A percentile compares a stretch with the other conserved stretches of the same genome.
These are phyloP conservation scores for Paecilomyces sp. DNA, from an alignment of 2,329 filamentous ascomycete species.

Conservation along the genomic window DNA sequence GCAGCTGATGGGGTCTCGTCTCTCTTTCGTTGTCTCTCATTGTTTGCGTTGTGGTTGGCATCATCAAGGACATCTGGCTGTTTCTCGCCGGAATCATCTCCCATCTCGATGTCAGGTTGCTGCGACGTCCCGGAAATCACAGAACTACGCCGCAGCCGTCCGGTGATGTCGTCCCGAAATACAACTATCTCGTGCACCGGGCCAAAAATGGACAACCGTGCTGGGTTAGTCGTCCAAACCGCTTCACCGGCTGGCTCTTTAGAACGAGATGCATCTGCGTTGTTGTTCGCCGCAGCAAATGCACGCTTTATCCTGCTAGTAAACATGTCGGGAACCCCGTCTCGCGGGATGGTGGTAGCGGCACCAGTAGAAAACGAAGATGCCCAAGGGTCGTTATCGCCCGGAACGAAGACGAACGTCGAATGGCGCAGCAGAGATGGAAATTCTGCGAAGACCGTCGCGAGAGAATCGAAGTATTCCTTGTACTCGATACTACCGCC, in stretches of 20 bases:
- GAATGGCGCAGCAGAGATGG: conserved; percentile 69
- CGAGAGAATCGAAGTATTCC: conserved; percentile 86
- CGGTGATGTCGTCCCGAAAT: conserved; percentile 78
- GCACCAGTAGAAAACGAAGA: conserved; percentile 61
- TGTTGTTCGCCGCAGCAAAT: conserved; percentile 70
- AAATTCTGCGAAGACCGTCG: conserved; percentile 74
- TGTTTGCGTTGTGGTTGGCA: neutral
- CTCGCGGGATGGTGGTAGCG: conserved; percentile 39
- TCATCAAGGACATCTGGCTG: neutral
- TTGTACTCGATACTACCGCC: conserved; percentile 92
- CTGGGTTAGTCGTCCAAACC: conserved; percentile 84
- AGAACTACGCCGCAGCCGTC: conserved; percentile 67
- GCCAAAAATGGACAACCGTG: conserved; percentile 75
- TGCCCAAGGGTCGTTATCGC: conserved; percentile 96
- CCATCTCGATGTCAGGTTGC: conserved; percentile 13
- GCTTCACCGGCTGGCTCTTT: conserved; percentile 59
- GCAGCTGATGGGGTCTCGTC: conserved; percentile 17
- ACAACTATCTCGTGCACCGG: conserved; percentile 80
- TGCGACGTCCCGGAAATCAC: conserved; percentile 55
- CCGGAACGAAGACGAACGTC: conserved; percentile 88
- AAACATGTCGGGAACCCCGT: conserved; percentile 74
- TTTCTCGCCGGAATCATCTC: conserved; percentile 14
- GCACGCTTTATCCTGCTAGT: conserved; percentile 76
- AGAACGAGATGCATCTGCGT: conserved; percentile 48
- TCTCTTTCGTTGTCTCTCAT: conserved; percentile 8